These are phyloP conservation scores for Kluyveromyces starmeri DNA, from an alignment of 805 yeast species.

Conservation along the genomic window DNA sequence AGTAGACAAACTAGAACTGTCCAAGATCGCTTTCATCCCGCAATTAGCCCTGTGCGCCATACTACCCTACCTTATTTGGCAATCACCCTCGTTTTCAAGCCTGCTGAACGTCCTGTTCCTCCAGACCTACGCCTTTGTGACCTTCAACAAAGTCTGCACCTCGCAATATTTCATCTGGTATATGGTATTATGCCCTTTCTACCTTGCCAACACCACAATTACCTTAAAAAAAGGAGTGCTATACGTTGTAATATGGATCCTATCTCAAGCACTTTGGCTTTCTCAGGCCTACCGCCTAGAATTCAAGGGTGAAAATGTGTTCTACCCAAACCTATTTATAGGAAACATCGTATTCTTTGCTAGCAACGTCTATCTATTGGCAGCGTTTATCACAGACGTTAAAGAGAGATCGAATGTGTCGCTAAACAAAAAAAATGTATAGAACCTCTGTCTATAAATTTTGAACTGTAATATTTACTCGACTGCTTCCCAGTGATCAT, in stretches of 20 bases:
- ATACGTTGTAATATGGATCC: conserved; percentile 51
- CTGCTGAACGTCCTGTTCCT: conserved; percentile 52
- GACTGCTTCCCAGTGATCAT: too few species aligned
- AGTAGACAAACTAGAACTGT: conserved; percentile 5
- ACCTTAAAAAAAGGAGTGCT: conserved; percentile 32
- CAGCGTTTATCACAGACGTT: conserved; percentile 43
- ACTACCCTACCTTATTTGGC: conserved; percentile 16
- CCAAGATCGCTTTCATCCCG: conserved; percentile 69
- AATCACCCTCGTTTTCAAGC: conserved; percentile 27
- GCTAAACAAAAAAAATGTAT: not conserved
- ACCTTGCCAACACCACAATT: conserved; percentile 39
- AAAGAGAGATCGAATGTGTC: conserved; percentile 1
- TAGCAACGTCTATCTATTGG: conserved; percentile 52
- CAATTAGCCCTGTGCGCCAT: conserved; percentile 44
- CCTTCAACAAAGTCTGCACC: conserved; percentile 77
- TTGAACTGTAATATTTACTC: too few species aligned
- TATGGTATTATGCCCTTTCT: conserved; percentile 73
- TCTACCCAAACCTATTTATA: conserved; percentile 47
- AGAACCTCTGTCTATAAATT: too few species aligned
- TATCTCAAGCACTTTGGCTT: conserved; percentile 71
- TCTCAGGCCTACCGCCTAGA: conserved; percentile 70
- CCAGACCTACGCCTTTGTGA: conserved; percentile 70
- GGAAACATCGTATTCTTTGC: conserved; percentile 52
- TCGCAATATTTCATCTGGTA: conserved; percentile 97
- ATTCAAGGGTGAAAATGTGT: conserved; percentile 62